Conservation (phyloP, 257 asterid species). For the Solanum peruvianum region DNA sequence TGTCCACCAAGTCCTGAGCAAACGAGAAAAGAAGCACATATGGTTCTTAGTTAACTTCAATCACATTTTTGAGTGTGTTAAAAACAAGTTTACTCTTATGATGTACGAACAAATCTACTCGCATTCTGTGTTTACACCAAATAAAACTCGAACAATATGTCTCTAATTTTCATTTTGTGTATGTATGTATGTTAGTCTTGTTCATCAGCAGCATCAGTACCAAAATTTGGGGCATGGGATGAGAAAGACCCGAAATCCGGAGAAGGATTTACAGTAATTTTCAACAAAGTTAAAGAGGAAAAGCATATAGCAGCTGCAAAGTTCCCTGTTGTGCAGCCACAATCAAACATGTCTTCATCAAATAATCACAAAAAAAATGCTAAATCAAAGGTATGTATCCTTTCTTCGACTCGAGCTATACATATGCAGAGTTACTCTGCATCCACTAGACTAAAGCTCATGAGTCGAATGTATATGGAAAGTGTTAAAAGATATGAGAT, state of each 20-base stretch:
- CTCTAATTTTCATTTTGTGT: background rate
- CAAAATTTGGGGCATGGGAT: slow-evolving; percentile 81
- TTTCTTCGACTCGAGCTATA: background rate
- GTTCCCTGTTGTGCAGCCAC: slow-evolving; percentile 31
- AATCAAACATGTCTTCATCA: slow-evolving; percentile 1
- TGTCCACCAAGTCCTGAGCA: background rate
- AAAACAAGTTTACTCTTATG: background rate
- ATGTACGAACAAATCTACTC: background rate
- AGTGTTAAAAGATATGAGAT: background rate
- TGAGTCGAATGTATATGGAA: background rate
- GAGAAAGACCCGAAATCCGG: slow-evolving; percentile 54
- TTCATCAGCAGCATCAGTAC: slow-evolving; percentile 51
- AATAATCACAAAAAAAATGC: slow-evolving; percentile 11
- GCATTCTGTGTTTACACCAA: background rate
- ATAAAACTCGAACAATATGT: background rate
- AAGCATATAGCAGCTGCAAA: slow-evolving; percentile 52
- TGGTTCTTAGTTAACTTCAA: background rate
- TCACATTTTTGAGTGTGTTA: background rate
- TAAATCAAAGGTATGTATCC: slow-evolving; percentile 25
- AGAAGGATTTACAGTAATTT: slow-evolving; percentile 66
- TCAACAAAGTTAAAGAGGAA: slow-evolving; percentile 73
- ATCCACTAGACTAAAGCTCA: background rate
- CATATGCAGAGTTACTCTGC: background rate
- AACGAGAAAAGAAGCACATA: background rate
- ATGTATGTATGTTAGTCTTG: slow-evolving; percentile 24